Percentiles rank a stretch among this genome's conserved stretches.
Evolutionary conservation across 805 yeast genomes (phyloP).

Genomic region (Suhomyces kilbournensis): DNA sequence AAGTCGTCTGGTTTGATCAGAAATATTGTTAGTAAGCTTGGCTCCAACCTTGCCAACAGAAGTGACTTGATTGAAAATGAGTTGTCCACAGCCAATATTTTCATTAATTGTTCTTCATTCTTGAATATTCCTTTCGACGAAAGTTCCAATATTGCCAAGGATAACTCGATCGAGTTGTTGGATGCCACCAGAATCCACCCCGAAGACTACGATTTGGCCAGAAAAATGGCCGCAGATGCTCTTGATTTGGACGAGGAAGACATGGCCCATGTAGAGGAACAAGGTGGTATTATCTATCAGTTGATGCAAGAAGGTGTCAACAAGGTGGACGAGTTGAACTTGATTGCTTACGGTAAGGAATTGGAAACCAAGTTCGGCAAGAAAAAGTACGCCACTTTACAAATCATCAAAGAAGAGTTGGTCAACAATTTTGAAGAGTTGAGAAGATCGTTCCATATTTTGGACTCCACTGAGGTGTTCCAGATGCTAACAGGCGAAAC

Average conservation of each 20-base stretch:
- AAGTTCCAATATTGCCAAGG: slow-evolving; percentile 46
- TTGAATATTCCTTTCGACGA: slow-evolving; percentile 71
- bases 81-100: slow-evolving; percentile 74
- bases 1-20: slow-evolving; percentile 85
- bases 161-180: slow-evolving; percentile 70
- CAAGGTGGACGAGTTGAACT: slow-evolving; percentile 78
- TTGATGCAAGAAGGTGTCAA: slow-evolving; percentile 67
- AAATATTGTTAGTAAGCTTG: slow-evolving; percentile 62
- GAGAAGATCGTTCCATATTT: slow-evolving; percentile 64
- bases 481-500: slow-evolving; percentile 88
- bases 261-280: slow-evolving; percentile 71
- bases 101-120: slow-evolving; percentile 90
- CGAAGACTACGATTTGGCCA: slow-evolving; percentile 93
- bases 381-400: slow-evolving; percentile 74
- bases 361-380: slow-evolving; percentile 69
- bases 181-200: slow-evolving; percentile 98
- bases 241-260: slow-evolving; percentile 95
- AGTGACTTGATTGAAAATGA: slow-evolving; percentile 81
- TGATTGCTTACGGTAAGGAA: slow-evolving; percentile 91
- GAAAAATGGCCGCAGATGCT: slow-evolving; percentile 98
- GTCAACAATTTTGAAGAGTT: slow-evolving; percentile 85
- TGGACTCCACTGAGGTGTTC: slow-evolving; percentile 74
- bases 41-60: slow-evolving; percentile 63
- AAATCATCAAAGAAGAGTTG: slow-evolving; percentile 81
- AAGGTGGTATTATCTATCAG: slow-evolving; percentile 77